Percentiles rank a stretch among this genome's conserved stretches.
Conservation (phyloP, 2,329 filamentous ascomycete genomes). For the Arthrobotrys sphaeroides region DNA sequence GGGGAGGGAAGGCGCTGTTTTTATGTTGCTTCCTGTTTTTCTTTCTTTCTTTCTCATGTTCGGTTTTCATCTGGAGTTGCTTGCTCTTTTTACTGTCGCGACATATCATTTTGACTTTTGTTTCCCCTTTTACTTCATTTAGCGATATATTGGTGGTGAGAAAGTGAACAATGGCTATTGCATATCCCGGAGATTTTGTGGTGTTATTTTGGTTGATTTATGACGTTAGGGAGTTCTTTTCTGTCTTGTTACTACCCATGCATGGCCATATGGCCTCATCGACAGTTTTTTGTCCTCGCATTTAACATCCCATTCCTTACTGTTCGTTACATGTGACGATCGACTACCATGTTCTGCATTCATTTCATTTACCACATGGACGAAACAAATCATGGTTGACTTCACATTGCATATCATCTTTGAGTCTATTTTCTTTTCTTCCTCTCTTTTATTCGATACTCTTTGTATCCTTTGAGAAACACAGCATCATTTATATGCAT, state of each 20-base stretch:
- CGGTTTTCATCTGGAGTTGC: no score
- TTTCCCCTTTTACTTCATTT: neutral
- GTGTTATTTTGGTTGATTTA: conserved; percentile 39
- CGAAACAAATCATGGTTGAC: no score
- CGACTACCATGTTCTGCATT: neutral
- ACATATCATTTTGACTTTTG: neutral
- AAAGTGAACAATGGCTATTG: conserved; percentile 36
- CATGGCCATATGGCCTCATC: no score
- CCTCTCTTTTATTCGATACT: neutral
- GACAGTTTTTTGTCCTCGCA: no score
- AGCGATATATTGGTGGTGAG: neutral
- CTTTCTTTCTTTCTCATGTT: conserved; percentile 27
- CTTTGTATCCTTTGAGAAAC: neutral
- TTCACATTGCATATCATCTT: no score
- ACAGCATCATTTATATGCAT: neutral
- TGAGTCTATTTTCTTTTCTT: neutral
- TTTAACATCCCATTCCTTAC: neutral
- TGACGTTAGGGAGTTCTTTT: conserved; percentile 36
- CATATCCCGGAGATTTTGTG: conserved; percentile 43
- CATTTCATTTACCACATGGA: no score
- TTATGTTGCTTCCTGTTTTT: conserved; percentile 48
- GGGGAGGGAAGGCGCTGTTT: conserved; percentile 43
- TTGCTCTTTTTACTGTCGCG: neutral
- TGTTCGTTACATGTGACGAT: neutral
- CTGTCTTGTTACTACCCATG: neutral